These are phyloP conservation scores for Phyllosticta citrichinensis DNA, from an alignment of 2,329 filamentous ascomycete species.

Conservation along the genomic window DNA sequence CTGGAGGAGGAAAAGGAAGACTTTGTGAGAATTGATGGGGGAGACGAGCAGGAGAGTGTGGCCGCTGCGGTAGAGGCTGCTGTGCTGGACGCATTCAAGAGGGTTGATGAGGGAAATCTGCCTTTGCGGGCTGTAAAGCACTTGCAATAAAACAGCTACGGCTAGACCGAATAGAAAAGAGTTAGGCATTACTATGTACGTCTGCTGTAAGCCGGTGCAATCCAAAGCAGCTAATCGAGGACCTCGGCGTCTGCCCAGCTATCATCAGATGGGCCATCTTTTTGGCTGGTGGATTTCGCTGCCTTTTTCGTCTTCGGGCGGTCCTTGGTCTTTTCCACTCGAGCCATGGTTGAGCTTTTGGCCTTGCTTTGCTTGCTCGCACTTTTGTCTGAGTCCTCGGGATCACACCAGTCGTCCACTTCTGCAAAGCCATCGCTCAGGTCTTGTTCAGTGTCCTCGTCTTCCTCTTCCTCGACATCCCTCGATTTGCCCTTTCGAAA, in stretches of 20 bases:
- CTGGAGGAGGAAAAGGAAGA: conserved; percentile 39
- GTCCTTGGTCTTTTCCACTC: background rate
- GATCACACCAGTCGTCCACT: background rate
- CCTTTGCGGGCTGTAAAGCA: conserved; percentile 21
- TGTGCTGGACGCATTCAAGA: conserved; percentile 17
- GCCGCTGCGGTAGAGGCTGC: conserved; percentile 24
- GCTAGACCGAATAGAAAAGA: background rate
- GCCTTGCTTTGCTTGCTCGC: background rate
- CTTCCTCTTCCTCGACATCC: conserved; percentile 10
- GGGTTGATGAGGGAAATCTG: conserved; percentile 16
- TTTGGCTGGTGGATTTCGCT: conserved; percentile 44
- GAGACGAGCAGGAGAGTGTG: conserved; percentile 41
- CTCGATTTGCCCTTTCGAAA: conserved; percentile 41
- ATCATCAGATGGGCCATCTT: background rate
- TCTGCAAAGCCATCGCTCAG: background rate
- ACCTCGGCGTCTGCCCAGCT: conserved; percentile 37
- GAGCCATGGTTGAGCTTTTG: background rate
- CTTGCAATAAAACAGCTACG: conserved; percentile 15
- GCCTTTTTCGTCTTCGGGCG: conserved; percentile 18
- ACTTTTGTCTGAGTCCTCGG: background rate
- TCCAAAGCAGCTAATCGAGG: conserved; percentile 18
- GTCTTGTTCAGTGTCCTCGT: background rate
- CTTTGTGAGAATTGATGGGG: conserved; percentile 47
- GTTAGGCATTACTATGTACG: background rate
- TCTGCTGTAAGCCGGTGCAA: background rate